Conservation (phyloP, 2,329 filamentous ascomycete genomes). For the Penicillium sp. region DNA sequence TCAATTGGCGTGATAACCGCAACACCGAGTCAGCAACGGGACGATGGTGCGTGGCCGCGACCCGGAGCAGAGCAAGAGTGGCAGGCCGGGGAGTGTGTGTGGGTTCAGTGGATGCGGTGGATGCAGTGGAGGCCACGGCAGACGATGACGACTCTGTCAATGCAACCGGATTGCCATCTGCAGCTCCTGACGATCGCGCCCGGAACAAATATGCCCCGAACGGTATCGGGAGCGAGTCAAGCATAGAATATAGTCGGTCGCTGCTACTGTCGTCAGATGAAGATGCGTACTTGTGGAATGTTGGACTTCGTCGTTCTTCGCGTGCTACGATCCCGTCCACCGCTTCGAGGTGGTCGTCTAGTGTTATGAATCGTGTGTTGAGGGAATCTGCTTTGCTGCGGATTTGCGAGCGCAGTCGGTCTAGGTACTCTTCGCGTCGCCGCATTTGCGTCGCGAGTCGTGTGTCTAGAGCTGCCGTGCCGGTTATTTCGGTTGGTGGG, state of each 20-base stretch:
- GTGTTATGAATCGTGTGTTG: conserved; percentile 26
- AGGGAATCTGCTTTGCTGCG: conserved; percentile 34
- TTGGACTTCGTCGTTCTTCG: conserved; percentile 15
- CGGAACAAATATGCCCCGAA: conserved; percentile 7
- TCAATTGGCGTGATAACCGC: conserved; percentile 26
- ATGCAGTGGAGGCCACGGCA: conserved; percentile 4
- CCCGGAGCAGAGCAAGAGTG: conserved; percentile 21
- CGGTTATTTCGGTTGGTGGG: conserved; percentile 10
- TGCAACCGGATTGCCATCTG: background rate
- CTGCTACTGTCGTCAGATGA: background rate
- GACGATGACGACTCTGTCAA: conserved; percentile 8
- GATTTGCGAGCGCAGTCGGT: conserved; percentile 33
- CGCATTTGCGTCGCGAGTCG: conserved; percentile 31
- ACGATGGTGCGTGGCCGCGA: conserved; percentile 29
- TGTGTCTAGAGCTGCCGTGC: conserved; percentile 24
- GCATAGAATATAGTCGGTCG: conserved; percentile 9
- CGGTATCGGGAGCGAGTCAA: conserved; percentile 14
- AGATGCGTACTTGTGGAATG: background rate
- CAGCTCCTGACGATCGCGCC: conserved; percentile 10
- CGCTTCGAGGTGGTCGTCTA: conserved; percentile 38
- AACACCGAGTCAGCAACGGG: conserved; percentile 28
- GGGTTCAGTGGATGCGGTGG: background rate
- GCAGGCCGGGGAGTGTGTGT: conserved; percentile 6
- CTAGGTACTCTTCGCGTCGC: conserved; percentile 34
- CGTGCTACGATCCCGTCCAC: conserved; percentile 31